A percentile compares a stretch with the other conserved stretches of the same genome.
Evolutionary conservation across 148 eudicot species (phyloP).

Genomic region (Rhododendron ferrugineum): DNA sequence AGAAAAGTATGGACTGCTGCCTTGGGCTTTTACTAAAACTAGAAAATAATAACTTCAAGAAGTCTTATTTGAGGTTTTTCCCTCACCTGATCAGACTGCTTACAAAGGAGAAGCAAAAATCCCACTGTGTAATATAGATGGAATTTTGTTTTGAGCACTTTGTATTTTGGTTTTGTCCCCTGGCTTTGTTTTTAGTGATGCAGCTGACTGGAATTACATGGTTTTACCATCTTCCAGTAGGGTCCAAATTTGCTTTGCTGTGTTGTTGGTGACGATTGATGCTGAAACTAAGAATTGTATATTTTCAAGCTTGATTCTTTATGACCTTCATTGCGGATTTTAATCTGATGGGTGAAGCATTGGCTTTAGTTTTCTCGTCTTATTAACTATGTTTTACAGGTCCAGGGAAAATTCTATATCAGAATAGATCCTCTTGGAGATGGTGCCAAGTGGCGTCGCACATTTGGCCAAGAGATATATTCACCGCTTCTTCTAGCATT

Average conservation of each 20-base stretch:
- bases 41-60: neutral
- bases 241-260: neutral
- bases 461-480: constrained; percentile 86
- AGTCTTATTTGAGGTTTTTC: neutral
- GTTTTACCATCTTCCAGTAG: neutral
- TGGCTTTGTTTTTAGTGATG: neutral
- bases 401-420: constrained; percentile 71
- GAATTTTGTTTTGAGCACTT: neutral
- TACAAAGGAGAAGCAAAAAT: neutral
- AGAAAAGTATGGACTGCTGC: neutral
- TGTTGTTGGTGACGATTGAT: neutral
- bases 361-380: neutral
- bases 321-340: neutral
- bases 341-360: neutral
- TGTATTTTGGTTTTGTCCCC: neutral
- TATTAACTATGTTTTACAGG: constrained; percentile 36
- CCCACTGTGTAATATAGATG: neutral
- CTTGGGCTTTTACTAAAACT: neutral
- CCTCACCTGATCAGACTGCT: neutral
- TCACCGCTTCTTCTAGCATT: constrained; percentile 93
- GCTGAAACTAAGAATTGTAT: neutral
- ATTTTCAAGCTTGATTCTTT: neutral
- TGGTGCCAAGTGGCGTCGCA: constrained; percentile 96
- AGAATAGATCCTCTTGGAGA: constrained; percentile 82
- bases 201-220: neutral